A percentile compares a stretch with the other conserved stretches of the same genome.
phyloP scores from a whole-genome alignment of 179 eudicot species.

The Gypsophila paniculata region DNA sequence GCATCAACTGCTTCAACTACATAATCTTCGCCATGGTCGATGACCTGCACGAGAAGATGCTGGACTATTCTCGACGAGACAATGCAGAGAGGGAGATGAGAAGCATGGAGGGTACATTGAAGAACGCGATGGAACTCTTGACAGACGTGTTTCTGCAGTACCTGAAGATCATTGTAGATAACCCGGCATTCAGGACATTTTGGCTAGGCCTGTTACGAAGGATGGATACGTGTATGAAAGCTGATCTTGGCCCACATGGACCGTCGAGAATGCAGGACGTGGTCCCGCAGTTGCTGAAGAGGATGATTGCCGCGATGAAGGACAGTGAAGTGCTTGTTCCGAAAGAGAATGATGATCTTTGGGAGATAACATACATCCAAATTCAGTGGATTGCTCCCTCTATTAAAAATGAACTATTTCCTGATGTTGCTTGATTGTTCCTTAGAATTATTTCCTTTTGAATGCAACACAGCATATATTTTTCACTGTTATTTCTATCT shows the following conservation, averaged over 20 bases:
- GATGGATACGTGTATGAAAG: constrained; percentile 98
- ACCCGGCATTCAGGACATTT: constrained; percentile 56
- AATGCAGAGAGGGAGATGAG: constrained; percentile 87
- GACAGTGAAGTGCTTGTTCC: constrained; percentile 51
- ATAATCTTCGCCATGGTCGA: constrained; percentile 89
- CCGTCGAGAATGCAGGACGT: constrained; percentile 56
- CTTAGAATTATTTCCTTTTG: too few species aligned
- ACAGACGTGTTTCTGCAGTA: constrained; percentile 62
- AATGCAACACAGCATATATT: background rate
- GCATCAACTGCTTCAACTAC: constrained; percentile 54
- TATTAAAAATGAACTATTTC: constrained; percentile 69
- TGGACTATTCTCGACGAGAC: constrained; percentile 77
- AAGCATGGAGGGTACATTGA: constrained; percentile 90
- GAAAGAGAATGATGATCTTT: constrained; percentile 70
- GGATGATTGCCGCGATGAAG: constrained; percentile 65
- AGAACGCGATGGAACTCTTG: constrained; percentile 73
- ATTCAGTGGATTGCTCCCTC: constrained; percentile 99
- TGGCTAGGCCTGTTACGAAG: constrained; percentile 82
- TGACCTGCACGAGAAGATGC: constrained; percentile 89
- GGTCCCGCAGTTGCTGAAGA: constrained; percentile 61
- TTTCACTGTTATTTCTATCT: background rate
- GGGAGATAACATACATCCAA: constrained; percentile 87
- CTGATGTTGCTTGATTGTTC: constrained; percentile 31
- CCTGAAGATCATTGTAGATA: constrained; percentile 49
- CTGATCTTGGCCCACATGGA: constrained; percentile 67